Conservation (phyloP, 495 filamentous ascomycete species). For the Xylaria castorea region DNA sequence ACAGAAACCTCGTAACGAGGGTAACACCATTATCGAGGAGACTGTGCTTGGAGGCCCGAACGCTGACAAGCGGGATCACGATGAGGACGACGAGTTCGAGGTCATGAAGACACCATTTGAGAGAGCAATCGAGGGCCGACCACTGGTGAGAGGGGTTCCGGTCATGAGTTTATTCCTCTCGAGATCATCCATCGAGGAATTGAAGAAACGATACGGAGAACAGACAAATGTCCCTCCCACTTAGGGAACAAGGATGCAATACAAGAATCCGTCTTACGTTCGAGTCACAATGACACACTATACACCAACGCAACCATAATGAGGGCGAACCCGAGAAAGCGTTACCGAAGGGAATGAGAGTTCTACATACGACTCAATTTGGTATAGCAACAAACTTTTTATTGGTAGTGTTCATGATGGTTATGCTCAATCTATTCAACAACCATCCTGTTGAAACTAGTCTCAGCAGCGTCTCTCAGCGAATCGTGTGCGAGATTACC, state of each 20-base stretch:
- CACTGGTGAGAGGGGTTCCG: slow-evolving; percentile 41
- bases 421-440: slow-evolving; percentile 19
- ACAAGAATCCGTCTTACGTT: neutral
- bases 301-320: neutral
- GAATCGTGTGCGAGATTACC: neutral
- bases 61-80: slow-evolving; percentile 28
- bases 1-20: slow-evolving; percentile 32
- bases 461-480: neutral
- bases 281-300: neutral
- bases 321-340: neutral
- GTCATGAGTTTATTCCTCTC: slow-evolving; percentile 68
- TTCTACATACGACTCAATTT: neutral
- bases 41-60: slow-evolving; percentile 39
- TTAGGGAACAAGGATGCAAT: neutral
- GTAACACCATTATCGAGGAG: slow-evolving; percentile 47
- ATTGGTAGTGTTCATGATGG: slow-evolving; percentile 13
- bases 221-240: slow-evolving; percentile 30
- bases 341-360: neutral
- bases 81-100: slow-evolving; percentile 62
- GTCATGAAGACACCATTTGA: slow-evolving; percentile 58
- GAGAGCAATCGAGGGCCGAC: slow-evolving; percentile 45
- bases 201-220: slow-evolving; percentile 46
- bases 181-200: slow-evolving; percentile 56
- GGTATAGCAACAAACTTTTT: neutral
- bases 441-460: neutral